Base-by-base conservation (phyloP, 2,329 filamentous ascomycete genomes). In the Fonsecaea pugnacius region DNA sequence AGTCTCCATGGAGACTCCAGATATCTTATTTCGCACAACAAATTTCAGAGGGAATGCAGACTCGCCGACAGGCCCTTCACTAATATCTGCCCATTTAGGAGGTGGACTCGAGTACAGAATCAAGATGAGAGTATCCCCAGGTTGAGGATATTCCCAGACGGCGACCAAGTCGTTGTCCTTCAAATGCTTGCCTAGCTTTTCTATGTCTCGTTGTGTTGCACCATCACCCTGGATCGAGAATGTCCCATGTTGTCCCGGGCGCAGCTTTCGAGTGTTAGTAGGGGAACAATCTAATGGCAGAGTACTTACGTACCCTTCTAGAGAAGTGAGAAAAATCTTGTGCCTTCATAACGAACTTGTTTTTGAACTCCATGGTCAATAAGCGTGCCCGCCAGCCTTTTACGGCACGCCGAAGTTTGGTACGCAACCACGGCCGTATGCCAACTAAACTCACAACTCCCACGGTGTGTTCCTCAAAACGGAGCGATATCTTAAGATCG, bases 61-160 rank as follows among this genome's bases (percentile, higher is more conserved):
- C 9, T 38, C 16, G 8, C 38, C 21, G 18, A 55, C 30, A 4
- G n/a, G 12, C 9, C n/a, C 36, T 16, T 36, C 21, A 2, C 60
- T 63, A 24, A 65, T 21, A 24, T 61, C 50, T 30, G 35, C 27
- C 67, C 68, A 70, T 30, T 30, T 50, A 6, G 48, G 30, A 48
- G 62, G 56, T 46, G 35, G 58, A 52, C 52, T 65, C 7, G 68
- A 69, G 52, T 68, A 68, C 27, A 71, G 24, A 32, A 71, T 46
- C 43, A 70, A 21, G 21, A 68, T 57, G 10, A 68, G 48, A 18
- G 43, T 60, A 8, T 67, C 59, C 14, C 12, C 21, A 32, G 48
- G 27, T 32, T 62, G 16, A 10, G 67, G 68, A 60, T 67, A 69
- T 9, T 69, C 55, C 70, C 70, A 71, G 7, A 68, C 27, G 10